These are phyloP conservation scores for Fusarium nanum DNA, from an alignment of 2,329 filamentous ascomycete species.

Conservation along the genomic window DNA sequence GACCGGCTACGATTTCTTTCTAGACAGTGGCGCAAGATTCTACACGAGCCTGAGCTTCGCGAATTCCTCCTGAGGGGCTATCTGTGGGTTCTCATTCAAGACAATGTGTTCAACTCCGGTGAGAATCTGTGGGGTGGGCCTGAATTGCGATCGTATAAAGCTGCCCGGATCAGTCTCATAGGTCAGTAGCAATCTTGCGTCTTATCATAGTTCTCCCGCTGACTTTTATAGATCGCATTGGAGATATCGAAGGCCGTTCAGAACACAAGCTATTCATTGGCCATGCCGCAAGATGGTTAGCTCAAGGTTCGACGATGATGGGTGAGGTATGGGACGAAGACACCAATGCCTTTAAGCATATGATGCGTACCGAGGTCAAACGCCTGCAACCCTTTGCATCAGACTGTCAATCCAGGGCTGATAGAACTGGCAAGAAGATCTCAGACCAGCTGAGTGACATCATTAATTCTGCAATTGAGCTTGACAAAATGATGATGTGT, in stretches of 20 bases:
- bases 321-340: not conserved
- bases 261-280: accelerated
- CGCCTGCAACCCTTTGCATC: not conserved
- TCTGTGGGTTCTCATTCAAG: not conserved
- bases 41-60: not conserved
- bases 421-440: not conserved
- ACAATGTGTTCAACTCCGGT: not conserved
- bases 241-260: accelerated
- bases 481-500: conserved; percentile 20
- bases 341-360: accelerated
- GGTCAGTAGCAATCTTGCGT: not conserved
- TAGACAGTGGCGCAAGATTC: accelerated
- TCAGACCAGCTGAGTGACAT: not conserved
- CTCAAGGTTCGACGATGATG: conserved; percentile 2
- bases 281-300: conserved; percentile 8
- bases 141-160: accelerated
- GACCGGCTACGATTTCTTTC: not conserved
- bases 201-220: too few relatives aligned
- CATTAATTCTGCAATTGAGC: not conserved
- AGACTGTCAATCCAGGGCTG: accelerated
- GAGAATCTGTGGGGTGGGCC: not conserved
- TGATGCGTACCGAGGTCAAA: not conserved
- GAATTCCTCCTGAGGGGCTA: not conserved
- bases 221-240: not conserved
- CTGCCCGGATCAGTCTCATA: accelerated